These are phyloP conservation scores for Pythium dissimile DNA, from an alignment of 352 stramenopile genomes.

Conservation along the genomic window DNA sequence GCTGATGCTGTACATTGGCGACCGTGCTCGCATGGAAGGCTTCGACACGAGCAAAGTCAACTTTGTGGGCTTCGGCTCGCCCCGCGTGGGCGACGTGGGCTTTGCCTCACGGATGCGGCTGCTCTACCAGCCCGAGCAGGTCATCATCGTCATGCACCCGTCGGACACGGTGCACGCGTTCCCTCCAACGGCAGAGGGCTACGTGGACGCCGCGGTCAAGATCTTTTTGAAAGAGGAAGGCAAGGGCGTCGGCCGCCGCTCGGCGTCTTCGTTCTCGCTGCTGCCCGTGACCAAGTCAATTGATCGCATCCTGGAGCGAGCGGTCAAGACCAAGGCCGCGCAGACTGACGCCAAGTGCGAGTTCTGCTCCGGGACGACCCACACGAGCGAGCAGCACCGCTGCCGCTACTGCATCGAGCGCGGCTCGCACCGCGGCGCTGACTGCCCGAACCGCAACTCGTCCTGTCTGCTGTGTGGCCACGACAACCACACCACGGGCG, in stretches of 20 bases:
- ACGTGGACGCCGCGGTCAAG: slow-evolving; percentile 76
- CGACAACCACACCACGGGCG: slow-evolving; percentile 71
- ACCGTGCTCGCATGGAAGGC: slow-evolving; percentile 70
- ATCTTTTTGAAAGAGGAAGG: slow-evolving; percentile 80
- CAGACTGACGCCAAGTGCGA: slow-evolving; percentile 38
- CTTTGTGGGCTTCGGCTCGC: slow-evolving; percentile 82
- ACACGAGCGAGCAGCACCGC: slow-evolving; percentile 68
- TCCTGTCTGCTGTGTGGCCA: slow-evolving; percentile 69
- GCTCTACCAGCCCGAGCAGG: slow-evolving; percentile 73
- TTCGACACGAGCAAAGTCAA: slow-evolving; percentile 78
- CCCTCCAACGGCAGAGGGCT: slow-evolving; percentile 75
- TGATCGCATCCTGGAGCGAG: slow-evolving; percentile 69
- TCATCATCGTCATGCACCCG: slow-evolving; percentile 84
- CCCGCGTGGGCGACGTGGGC: slow-evolving; percentile 70
- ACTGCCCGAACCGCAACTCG: slow-evolving; percentile 71
- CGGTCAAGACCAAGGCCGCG: slow-evolving; percentile 41
- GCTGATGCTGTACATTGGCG: slow-evolving; percentile 74
- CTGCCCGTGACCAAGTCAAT: slow-evolving; percentile 73
- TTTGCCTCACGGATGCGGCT: slow-evolving; percentile 71
- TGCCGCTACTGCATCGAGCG: slow-evolving; percentile 83
- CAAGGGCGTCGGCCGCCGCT: slow-evolving; percentile 57
- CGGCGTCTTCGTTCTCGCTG: slow-evolving; percentile 68
- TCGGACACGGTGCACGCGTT: slow-evolving; percentile 82
- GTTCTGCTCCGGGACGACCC: slow-evolving; percentile 60
- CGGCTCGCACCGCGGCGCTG: slow-evolving; percentile 63